Evolutionary conservation across 140 eudicot genomes (phyloP), one percentile per base, ranked within the genome.

Genomic region (Eryngium alpinum): DNA sequence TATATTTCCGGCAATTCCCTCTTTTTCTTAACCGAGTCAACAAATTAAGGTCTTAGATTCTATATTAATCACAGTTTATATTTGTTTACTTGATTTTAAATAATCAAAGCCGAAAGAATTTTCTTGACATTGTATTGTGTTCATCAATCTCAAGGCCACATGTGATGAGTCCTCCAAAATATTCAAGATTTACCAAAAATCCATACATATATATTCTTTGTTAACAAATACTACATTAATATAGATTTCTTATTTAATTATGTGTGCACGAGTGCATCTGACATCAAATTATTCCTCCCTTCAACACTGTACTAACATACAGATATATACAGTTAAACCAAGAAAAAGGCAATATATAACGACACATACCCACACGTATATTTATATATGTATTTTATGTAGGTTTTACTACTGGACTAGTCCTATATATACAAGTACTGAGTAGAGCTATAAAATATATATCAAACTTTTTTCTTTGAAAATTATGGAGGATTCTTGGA

Each of bases 401-500:
- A 38, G 7, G 46, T 38, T 4, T 38, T 38, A 38, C 46, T 38
- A 38, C 46, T 38, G 46, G 11, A 33, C n/a, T 21, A 71, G 9
- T 33, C 25, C 27, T 19, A 33, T 16, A 10, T 73, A 49, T 43
- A 34, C 9, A 49, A 34, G 62, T 22, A 75, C 60, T 25, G 10
- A 80, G 62, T 62, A 32, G 28, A 29, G 79, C 24, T 73, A 57
- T 19, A 27, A 17, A 83, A 44, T n/a, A 28, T 77, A 81, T 72
- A 44, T 34, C 19, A 65, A 76, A 52, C 78, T 75, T 63, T 51
- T 75, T 16, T 38, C 46, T 38, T n/a, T 0, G 44, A 25, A 28
- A 18, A 77, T 69, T 77, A 91, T 89, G 91, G 94, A 85, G 77
- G 71, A 13, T 79, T 44, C 82, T 65, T 71, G 85, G 84, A 60